These are phyloP conservation scores for Calonectria pseudoturangicola DNA, from an alignment of 2,329 filamentous ascomycete genomes.

Conservation along the genomic window DNA sequence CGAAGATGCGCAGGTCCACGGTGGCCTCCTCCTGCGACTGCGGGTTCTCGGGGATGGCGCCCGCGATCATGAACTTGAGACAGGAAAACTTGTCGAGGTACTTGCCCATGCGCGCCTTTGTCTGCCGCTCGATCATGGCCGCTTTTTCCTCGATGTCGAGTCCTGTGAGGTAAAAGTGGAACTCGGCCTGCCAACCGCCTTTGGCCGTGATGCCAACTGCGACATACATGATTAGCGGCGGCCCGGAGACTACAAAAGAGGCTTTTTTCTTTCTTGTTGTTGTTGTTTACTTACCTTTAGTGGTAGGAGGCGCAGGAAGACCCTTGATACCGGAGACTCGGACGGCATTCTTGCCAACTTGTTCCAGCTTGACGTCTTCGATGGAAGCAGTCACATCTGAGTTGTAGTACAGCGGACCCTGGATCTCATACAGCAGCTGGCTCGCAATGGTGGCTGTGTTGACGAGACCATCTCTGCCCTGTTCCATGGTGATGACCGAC, in stretches of 20 bases:
- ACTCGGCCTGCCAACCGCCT: constrained; percentile 65
- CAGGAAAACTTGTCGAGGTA: constrained; percentile 60
- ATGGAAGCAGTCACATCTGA: constrained; percentile 63
- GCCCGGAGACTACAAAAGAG: too few relatives aligned
- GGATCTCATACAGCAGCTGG: constrained; percentile 65
- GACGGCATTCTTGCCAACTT: constrained; percentile 60
- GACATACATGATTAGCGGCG: background rate
- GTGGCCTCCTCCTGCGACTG: constrained; percentile 65
- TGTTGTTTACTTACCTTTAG: constrained; percentile 48
- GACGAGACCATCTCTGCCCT: constrained; percentile 55
- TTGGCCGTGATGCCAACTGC: constrained; percentile 63
- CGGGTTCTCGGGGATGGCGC: constrained; percentile 62
- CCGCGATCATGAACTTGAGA: constrained; percentile 58
- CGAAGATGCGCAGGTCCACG: constrained; percentile 66
- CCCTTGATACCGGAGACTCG: constrained; percentile 59
- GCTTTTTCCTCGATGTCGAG: constrained; percentile 64
- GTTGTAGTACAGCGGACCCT: constrained; percentile 64
- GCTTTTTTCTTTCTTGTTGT: background rate
- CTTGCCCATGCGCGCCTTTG: constrained; percentile 52
- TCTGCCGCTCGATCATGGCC: constrained; percentile 63
- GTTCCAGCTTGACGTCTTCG: constrained; percentile 66
- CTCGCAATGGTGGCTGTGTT: constrained; percentile 48
- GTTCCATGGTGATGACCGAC: constrained; percentile 59
- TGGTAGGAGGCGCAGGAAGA: constrained; percentile 57
- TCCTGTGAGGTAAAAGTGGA: constrained; percentile 64